Conservation (phyloP, 2,329 filamentous ascomycete genomes). For the Fusarium scirpi region DNA sequence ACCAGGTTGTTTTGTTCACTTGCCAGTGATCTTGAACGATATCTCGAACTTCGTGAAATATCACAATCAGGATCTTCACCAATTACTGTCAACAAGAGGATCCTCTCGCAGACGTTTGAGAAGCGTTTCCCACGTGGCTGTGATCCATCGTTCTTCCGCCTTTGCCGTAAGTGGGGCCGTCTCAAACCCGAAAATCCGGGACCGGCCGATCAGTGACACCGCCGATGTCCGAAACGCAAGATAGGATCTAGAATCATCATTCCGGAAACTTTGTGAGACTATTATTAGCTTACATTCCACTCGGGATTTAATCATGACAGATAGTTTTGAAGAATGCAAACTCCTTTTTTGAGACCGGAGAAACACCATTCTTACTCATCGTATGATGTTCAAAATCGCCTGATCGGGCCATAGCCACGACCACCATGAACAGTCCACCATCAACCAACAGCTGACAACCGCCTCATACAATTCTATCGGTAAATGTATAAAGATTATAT, state of each 20-base stretch:
- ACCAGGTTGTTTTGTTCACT: background rate
- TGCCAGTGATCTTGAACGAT: background rate
- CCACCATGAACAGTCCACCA: conserved; percentile 36
- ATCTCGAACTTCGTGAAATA: background rate
- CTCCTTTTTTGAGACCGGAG: conserved; percentile 18
- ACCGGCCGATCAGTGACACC: background rate
- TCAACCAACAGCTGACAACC: conserved; percentile 23
- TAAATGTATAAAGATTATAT: conserved; percentile 31
- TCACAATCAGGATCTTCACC: rapidly evolving
- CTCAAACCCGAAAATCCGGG: conserved; percentile 6
- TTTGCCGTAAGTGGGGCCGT: conserved; percentile 18
- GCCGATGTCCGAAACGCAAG: background rate
- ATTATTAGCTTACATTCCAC: background rate
- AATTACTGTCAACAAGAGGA: rapidly evolving
- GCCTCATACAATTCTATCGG: background rate
- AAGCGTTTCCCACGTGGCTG: background rate
- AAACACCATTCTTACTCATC: conserved; percentile 28
- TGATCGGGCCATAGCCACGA: conserved; percentile 32
- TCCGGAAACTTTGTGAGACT: background rate
- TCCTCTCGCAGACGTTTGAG: background rate
- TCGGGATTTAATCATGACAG: background rate
- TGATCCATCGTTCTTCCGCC: background rate
- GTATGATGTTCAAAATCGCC: conserved; percentile 40
- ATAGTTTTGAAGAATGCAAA: background rate
- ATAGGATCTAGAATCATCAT: background rate